phyloP scores from a whole-genome alignment of 345 rosid genomes.

The Isatis tinctoria region DNA sequence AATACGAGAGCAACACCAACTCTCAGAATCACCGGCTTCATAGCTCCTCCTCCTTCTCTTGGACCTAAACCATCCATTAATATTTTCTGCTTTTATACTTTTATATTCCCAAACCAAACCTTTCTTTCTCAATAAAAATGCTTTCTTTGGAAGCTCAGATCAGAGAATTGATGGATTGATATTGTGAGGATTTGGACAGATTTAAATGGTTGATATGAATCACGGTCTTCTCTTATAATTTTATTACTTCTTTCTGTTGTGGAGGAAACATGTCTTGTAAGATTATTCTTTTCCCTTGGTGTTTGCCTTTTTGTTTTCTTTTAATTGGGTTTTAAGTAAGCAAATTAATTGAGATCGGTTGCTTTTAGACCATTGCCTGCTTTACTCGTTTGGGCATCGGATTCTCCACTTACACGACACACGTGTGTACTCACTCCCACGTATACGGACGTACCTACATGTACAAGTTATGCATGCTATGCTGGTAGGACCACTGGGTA shows the following conservation, averaged over 20 bases:
- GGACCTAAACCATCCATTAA: constrained; percentile 41
- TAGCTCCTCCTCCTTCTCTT: constrained; percentile 34
- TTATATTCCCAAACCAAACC: not conserved
- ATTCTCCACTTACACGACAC: constrained; percentile 27
- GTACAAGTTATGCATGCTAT: not conserved
- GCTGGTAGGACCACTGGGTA: too few relatives aligned
- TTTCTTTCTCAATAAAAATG: not conserved
- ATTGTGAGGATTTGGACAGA: not conserved
- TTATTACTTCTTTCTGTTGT: not conserved
- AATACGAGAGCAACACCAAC: constrained; percentile 58
- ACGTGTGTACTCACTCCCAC: constrained; percentile 1
- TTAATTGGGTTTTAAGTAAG: not conserved
- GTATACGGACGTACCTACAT: not conserved
- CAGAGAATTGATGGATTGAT: not conserved
- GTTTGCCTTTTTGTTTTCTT: not conserved
- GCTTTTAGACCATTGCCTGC: constrained; percentile 27
- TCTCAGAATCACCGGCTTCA: constrained; percentile 60
- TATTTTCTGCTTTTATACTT: not conserved
- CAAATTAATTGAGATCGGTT: not conserved
- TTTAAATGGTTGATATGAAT: constrained; percentile 7
- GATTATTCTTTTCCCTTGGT: constrained; percentile 40
- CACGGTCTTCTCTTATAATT: not conserved
- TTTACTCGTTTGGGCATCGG: constrained; percentile 25
- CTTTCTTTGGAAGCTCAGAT: not conserved
- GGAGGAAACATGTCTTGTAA: constrained; percentile 19